A percentile compares a stretch with the other conserved stretches of the same genome.
Conservation (phyloP, 768 basidiomycete genomes). For the Suillus clintonianus region DNA sequence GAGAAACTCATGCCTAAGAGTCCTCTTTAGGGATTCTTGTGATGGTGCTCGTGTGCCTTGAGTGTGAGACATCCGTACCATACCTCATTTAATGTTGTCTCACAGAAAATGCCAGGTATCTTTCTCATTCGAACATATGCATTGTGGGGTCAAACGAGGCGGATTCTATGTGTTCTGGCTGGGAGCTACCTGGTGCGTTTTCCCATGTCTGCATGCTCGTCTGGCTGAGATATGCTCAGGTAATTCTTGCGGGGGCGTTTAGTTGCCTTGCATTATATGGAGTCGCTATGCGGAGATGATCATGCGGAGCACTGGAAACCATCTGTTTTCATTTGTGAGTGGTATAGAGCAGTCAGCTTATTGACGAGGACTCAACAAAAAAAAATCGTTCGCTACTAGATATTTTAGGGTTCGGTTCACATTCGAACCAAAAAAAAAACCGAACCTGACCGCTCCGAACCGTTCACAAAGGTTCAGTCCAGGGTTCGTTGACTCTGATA, state of each 20-base stretch:
- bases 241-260: not conserved
- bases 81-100: not conserved
- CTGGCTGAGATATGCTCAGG: not conserved
- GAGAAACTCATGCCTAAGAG: conserved; percentile 20
- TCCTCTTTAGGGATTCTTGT: not conserved
- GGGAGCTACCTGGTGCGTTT: not conserved
- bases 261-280: not conserved
- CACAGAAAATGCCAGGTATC: not conserved
- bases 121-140: not conserved
- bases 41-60: not conserved
- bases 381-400: too few relatives aligned
- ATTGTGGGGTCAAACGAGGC: not conserved
- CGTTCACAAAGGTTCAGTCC: too few relatives aligned
- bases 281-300: too few relatives aligned
- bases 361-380: too few relatives aligned
- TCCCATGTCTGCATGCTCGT: not conserved
- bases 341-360: too few relatives aligned
- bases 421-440: too few relatives aligned
- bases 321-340: too few relatives aligned
- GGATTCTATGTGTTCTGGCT: not conserved
- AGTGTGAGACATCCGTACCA: not conserved
- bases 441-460: too few relatives aligned
- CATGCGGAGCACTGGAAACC: too few relatives aligned
- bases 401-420: too few relatives aligned
- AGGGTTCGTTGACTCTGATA: too few relatives aligned